Percentiles rank a stretch among this genome's conserved stretches.
Conservation (phyloP, 2,329 filamentous ascomycete genomes). For the Cladophialophora psammophila region DNA sequence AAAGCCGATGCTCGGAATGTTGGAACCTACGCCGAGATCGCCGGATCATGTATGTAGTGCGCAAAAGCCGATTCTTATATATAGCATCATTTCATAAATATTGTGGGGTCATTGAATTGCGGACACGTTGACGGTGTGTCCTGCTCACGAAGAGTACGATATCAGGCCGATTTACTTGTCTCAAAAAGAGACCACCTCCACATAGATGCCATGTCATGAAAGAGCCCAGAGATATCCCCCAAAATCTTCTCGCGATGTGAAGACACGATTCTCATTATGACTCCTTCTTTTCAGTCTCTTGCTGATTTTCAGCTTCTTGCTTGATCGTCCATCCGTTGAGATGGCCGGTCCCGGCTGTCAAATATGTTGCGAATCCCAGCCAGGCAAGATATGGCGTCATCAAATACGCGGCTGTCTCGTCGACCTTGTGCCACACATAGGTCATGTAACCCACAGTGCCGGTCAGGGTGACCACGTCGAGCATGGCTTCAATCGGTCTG, state of each 20-base stretch:
- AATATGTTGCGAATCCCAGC: constrained; percentile 86
- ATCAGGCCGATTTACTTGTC: background rate
- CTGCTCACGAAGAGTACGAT: background rate
- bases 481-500: constrained; percentile 74
- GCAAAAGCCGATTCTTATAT: background rate
- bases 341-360: constrained; percentile 73
- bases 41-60: background rate
- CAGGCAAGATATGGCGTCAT: constrained; percentile 84
- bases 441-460: constrained; percentile 77
- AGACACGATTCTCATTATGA: background rate
- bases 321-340: constrained; percentile 72
- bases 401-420: constrained; percentile 74
- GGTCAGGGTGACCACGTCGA: constrained; percentile 75
- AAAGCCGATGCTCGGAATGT: background rate
- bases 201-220: background rate
- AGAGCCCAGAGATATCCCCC: background rate
- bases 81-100: background rate
- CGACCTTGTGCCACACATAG: constrained; percentile 77
- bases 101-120: background rate
- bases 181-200: background rate
- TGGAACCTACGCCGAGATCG: too few relatives aligned
- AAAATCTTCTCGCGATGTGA: background rate
- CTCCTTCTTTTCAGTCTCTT: constrained; percentile 23
- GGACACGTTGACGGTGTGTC: background rate
- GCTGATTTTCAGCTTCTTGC: constrained; percentile 26